Evolutionary conservation across 2,329 filamentous ascomycete genomes (phyloP).

Genomic region (Aspergillus ruber): DNA sequence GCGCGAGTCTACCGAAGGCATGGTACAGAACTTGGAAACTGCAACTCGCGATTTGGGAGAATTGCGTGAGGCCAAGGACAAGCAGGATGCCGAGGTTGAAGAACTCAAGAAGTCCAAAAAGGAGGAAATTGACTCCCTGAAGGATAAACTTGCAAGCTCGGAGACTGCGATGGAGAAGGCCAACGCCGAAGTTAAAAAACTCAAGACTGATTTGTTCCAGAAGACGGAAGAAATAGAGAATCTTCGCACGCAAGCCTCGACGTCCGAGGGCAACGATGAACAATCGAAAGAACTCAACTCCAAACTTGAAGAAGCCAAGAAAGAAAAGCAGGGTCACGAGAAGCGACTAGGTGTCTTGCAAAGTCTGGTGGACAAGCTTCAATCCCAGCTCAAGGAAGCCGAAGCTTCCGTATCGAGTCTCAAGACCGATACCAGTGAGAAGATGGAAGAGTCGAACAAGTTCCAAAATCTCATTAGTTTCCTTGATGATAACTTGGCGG

Average conservation of each 20-base stretch:
- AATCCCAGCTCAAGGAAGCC: conserved; percentile 48
- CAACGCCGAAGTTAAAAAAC: conserved; percentile 23
- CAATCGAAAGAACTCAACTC: conserved; percentile 19
- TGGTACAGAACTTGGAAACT: conserved; percentile 60
- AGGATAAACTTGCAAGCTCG: conserved; percentile 25
- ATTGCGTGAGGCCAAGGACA: conserved; percentile 48
- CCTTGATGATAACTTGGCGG: conserved; percentile 33
- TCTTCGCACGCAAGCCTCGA: conserved; percentile 23
- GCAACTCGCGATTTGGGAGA: conserved; percentile 58
- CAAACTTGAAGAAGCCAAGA: conserved; percentile 30
- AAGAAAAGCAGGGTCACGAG: conserved; percentile 37
- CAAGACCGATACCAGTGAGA: conserved; percentile 37
- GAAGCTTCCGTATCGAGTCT: conserved; percentile 44
- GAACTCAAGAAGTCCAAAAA: conserved; percentile 36
- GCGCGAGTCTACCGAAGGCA: conserved; percentile 62
- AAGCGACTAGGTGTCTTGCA: conserved; percentile 51
- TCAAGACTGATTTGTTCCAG: conserved; percentile 35
- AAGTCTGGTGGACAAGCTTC: conserved; percentile 49
- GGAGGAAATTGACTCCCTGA: conserved; percentile 38
- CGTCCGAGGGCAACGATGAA: conserved; percentile 12
- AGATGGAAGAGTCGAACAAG: conserved; percentile 27
- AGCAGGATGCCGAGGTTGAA: conserved; percentile 42
- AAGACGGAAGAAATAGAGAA: conserved; percentile 35
- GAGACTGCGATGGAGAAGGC: conserved; percentile 27
- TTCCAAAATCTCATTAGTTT: conserved; percentile 34